Evolutionary conservation across 768 basidiomycete species (phyloP).

Genomic region (Boletus tylopilopsis): DNA sequence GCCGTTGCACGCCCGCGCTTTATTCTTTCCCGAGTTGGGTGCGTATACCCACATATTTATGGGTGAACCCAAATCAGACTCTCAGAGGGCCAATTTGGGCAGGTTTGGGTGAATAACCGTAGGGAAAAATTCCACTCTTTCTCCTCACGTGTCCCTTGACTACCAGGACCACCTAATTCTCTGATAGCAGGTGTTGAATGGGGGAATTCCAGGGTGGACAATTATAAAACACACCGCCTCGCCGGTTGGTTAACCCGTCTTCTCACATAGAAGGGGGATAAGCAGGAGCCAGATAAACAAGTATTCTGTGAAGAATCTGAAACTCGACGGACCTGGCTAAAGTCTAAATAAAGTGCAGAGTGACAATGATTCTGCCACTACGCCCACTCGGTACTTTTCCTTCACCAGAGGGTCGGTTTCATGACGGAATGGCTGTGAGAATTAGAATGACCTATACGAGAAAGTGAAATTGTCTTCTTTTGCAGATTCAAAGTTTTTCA

Average conservation of each 20-base stretch:
- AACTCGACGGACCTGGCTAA: constrained; percentile 19
- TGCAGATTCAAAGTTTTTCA: constrained; percentile 6
- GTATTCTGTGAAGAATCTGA: constrained; percentile 9
- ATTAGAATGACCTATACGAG: constrained; percentile 5
- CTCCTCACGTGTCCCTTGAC: constrained; percentile 16
- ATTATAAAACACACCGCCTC: constrained; percentile 26
- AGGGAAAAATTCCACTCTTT: constrained; percentile 14
- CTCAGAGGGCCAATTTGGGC: no score
- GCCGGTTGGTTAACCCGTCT: constrained; percentile 5
- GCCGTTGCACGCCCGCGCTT: not conserved
- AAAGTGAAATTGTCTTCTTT: constrained; percentile 2
- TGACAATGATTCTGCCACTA: constrained; percentile 9
- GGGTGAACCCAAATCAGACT: constrained; percentile 3
- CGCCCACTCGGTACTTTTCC: constrained; percentile 15
- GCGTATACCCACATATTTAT: not conserved
- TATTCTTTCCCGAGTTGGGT: constrained; percentile 6
- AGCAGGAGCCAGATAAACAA: constrained; percentile 4
- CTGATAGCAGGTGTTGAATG: constrained; percentile 6
- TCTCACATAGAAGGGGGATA: constrained; percentile 22
- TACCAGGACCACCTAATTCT: constrained; percentile 8
- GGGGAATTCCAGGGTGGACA: constrained; percentile 19
- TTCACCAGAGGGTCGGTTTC: not conserved
- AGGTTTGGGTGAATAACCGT: constrained; percentile 5
- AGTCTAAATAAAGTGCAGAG: constrained; percentile 22
- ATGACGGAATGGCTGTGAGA: constrained; percentile 7